These are phyloP conservation scores for Stereocaulon alpinum DNA, from an alignment of 495 filamentous ascomycete genomes.

Conservation along the genomic window DNA sequence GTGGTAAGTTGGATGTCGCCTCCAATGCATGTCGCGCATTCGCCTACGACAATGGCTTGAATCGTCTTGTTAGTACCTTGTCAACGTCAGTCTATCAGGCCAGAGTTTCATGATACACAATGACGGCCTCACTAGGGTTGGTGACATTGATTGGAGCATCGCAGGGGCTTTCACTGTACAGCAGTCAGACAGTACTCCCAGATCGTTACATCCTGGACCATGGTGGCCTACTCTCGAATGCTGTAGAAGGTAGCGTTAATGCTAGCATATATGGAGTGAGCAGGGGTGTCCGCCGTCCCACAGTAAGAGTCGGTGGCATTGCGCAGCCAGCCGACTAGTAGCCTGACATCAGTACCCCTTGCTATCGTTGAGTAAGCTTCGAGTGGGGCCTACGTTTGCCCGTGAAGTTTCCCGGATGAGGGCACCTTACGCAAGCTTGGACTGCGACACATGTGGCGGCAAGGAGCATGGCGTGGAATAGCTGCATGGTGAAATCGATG, in stretches of 20 bases:
- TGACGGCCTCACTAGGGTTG: not conserved
- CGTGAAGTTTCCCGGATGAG: constrained; percentile 1
- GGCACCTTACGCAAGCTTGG: not conserved
- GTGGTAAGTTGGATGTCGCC: not conserved
- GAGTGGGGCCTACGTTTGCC: not conserved
- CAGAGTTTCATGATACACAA: not conserved
- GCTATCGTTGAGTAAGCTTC: not conserved
- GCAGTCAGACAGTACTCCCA: not conserved
- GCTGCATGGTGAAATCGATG: too few relatives aligned
- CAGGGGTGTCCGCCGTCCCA: not conserved
- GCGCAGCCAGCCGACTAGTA: not conserved
- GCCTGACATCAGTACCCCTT: too few relatives aligned
- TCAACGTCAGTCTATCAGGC: not conserved
- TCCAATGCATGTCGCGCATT: not conserved
- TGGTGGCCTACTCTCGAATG: not conserved
- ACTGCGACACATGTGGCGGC: too few relatives aligned
- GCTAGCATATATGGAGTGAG: not conserved
- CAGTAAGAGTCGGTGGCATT: not conserved
- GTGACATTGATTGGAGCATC: constrained; percentile 5
- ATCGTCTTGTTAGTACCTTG: not conserved
- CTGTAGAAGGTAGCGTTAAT: not conserved
- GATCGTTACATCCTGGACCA: not conserved
- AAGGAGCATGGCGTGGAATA: too few relatives aligned
- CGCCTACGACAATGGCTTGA: not conserved
- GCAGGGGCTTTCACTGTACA: constrained; percentile 2